phyloP scores from a whole-genome alignment of 2,329 filamentous ascomycete species.

The Fusarium lateritium region DNA sequence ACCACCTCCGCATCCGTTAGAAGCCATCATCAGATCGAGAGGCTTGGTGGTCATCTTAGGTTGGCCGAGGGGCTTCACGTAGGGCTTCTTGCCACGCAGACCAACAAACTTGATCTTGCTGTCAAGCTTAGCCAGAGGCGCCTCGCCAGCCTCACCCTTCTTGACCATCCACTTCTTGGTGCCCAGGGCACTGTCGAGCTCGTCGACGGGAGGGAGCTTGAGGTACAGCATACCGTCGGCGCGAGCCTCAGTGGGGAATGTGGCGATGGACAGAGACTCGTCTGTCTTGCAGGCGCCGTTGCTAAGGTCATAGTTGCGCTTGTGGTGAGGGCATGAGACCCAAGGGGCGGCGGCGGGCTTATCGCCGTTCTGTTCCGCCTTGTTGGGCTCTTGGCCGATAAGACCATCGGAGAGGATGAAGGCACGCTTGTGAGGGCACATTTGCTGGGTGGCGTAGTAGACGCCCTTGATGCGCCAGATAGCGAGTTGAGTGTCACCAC shows the following conservation, averaged over 20 bases:
- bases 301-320: slow-evolving; percentile 86
- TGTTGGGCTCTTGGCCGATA: slow-evolving; percentile 74
- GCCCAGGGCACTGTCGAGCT: slow-evolving; percentile 84
- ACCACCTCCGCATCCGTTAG: slow-evolving; percentile 56
- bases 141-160: slow-evolving; percentile 72
- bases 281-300: slow-evolving; percentile 83
- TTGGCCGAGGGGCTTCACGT: slow-evolving; percentile 54
- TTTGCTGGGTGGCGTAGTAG: slow-evolving; percentile 91
- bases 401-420: slow-evolving; percentile 92
- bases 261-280: slow-evolving; percentile 82
- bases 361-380: slow-evolving; percentile 45
- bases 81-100: slow-evolving; percentile 59
- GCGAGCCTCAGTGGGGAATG: slow-evolving; percentile 82
- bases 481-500: slow-evolving; percentile 90
- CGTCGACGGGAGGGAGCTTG: slow-evolving; percentile 83
- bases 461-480: slow-evolving; percentile 86
- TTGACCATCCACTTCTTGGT: slow-evolving; percentile 85
- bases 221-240: slow-evolving; percentile 83
- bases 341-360: slow-evolving; percentile 67
- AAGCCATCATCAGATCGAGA: slow-evolving; percentile 56
- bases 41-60: slow-evolving; percentile 55
- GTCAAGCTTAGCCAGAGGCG: slow-evolving; percentile 62
- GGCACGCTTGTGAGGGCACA: slow-evolving; percentile 93
- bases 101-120: slow-evolving; percentile 62
- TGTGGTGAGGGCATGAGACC: slow-evolving; percentile 90